A percentile compares a stretch with the other conserved stretches of the same genome.
Conservation (phyloP, 257 asterid species). For the Solanum verrucosum region DNA sequence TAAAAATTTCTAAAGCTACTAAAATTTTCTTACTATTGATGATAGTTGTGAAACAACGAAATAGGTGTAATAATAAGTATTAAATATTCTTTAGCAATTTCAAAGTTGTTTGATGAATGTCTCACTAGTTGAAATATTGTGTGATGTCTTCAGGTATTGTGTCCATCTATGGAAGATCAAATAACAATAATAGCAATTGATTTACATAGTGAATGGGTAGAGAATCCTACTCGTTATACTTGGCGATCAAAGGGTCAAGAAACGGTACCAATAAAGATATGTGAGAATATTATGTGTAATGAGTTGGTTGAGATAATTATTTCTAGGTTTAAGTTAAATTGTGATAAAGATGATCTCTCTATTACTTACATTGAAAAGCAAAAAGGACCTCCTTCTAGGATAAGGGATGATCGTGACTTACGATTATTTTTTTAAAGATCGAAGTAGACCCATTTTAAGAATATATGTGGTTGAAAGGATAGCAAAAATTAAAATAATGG, state of each 20-base stretch:
- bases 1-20: too few species aligned
- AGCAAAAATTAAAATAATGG: neutral
- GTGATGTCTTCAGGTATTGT: neutral
- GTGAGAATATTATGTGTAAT: neutral
- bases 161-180: neutral
- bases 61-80: neutral
- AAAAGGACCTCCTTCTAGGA: too few species aligned
- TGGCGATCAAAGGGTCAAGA: neutral
- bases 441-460: too few species aligned
- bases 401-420: too few species aligned
- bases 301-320: too few species aligned
- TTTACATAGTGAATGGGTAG: neutral
- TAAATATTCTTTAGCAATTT: neutral
- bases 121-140: neutral
- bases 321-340: too few species aligned
- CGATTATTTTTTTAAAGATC: too few species aligned
- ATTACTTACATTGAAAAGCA: too few species aligned
- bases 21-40: neutral
- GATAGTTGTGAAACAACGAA: neutral
- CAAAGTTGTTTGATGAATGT: neutral
- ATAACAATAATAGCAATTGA: neutral
- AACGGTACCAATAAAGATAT: neutral
- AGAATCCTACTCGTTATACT: neutral
- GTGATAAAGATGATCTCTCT: too few species aligned
- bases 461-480: too few species aligned